Evolutionary conservation across 2,329 filamentous ascomycete genomes (phyloP), one percentile per base, ranked within the genome.

Genomic region (Colletotrichum cuscutae): DNA sequence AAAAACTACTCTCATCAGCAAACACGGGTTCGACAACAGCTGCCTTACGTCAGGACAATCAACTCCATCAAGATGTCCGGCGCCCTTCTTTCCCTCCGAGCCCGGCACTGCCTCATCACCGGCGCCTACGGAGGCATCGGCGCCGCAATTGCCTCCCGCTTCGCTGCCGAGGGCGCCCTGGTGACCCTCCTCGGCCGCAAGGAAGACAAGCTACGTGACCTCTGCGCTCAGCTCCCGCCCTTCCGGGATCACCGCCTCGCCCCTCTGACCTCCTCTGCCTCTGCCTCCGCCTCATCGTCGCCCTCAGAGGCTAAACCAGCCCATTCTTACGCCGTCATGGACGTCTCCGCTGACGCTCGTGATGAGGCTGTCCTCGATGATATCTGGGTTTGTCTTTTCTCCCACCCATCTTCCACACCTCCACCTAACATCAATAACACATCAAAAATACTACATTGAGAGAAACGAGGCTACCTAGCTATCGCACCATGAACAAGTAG

Each of bases 111-210:
- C 79, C 84, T 93, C 78, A 86, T 95, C 64, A 93, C 93, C 2
- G 93, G 93, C 60, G 93, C 88, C 24, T 92, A 91, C 56, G 90
- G 92, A 24, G 90, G 91, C 65, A 94, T 95, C 76, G 93, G 93
- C 57, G 84, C 87, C 54, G 89, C 90, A 64, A 92, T 95, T 67
- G 92, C 93, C 11, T 81, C 84, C 49, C 86, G 88, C n/a, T 93
- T 95, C 78, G 89, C 92, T 24, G 78, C 80, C 65, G 86, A 91
- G 71, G 92, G 91, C 37, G 91, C 88, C 52, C 81, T 82, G 30
- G 87, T 89, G 74, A 87, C 91, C 19, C 85, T 95, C 11, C 85
- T 94, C 24, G 91, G 90, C 57, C 88, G 92, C 73, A 86, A 87
- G 60, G 79, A 82, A 52, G 76, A 84, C 22, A 82, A 84, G n/a